Evolutionary conservation across 192 early-diverging fungal species (phyloP).

Genomic region (Entomortierella parvispora): DNA sequence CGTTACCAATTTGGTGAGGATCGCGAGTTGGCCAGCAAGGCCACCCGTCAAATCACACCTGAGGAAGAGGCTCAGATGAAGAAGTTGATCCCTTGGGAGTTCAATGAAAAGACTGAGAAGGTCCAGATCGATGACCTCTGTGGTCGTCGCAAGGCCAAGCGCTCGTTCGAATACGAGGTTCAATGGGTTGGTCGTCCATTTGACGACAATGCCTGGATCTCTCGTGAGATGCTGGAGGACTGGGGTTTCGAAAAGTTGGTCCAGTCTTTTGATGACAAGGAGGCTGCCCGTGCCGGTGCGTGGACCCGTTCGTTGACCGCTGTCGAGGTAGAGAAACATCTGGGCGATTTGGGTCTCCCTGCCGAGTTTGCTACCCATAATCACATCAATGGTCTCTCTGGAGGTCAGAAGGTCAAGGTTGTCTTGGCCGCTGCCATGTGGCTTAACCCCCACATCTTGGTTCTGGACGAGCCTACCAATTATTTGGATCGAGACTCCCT

Average conservation of each 20-base stretch:
- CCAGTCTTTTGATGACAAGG: constrained; percentile 49
- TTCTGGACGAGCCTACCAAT: constrained; percentile 89
- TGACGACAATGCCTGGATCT: constrained; percentile 74
- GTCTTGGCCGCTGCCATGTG: constrained; percentile 86
- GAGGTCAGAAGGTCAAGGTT: constrained; percentile 87
- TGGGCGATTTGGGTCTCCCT: constrained; percentile 77
- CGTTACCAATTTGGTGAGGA: constrained; percentile 78
- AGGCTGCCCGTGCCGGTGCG: constrained; percentile 76
- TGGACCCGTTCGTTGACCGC: constrained; percentile 71
- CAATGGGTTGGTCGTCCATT: constrained; percentile 78
- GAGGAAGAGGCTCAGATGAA: constrained; percentile 59
- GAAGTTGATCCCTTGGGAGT: constrained; percentile 27
- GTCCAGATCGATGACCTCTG: constrained; percentile 57
- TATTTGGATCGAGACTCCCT: constrained; percentile 69
- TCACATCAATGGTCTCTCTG: constrained; percentile 72
- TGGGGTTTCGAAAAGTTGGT: constrained; percentile 81
- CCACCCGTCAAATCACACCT: constrained; percentile 67
- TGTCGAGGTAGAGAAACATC: constrained; percentile 71
- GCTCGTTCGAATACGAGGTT: constrained; percentile 67
- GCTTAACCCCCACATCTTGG: constrained; percentile 88
- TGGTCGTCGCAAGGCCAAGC: constrained; percentile 74
- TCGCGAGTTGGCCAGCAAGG: constrained; percentile 77
- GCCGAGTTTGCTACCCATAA: constrained; percentile 77
- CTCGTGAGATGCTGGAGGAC: constrained; percentile 70
- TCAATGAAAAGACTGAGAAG: constrained; percentile 39